phyloP scores from a whole-genome alignment of 148 eudicot genomes.

The Agrostemma githago region DNA sequence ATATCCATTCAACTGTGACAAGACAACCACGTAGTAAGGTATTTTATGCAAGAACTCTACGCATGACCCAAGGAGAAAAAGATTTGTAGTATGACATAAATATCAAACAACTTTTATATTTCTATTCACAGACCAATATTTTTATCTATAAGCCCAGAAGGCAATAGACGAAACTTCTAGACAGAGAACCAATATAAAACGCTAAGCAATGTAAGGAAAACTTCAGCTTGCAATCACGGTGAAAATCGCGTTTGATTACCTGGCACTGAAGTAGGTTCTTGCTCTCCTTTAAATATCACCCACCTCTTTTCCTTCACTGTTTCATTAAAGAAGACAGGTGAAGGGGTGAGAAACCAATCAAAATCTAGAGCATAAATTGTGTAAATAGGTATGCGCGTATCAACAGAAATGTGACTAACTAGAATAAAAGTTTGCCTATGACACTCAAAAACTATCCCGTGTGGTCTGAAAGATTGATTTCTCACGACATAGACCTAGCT shows the following conservation, averaged over 20 bases:
- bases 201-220: neutral
- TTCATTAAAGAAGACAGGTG: conserved; percentile 16
- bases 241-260: conserved; percentile 35
- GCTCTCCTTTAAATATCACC: conserved; percentile 79
- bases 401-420: neutral
- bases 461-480: neutral
- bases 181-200: neutral
- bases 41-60: conserved; percentile 10
- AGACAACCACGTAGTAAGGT: conserved; percentile 15
- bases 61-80: conserved; percentile 6
- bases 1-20: conserved; percentile 92
- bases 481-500: neutral
- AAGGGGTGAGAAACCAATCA: conserved; percentile 1
- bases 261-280: conserved; percentile 87
- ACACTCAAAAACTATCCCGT: neutral
- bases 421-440: neutral
- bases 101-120: neutral
- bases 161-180: neutral
- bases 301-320: conserved; percentile 91
- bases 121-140: neutral
- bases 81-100: neutral
- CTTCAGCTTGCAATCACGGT: conserved; percentile 3
- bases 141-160: neutral
- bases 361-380: neutral
- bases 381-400: neutral